Conservation (phyloP, 2,329 filamentous ascomycete species). For the Hypocrella siamensis region DNA sequence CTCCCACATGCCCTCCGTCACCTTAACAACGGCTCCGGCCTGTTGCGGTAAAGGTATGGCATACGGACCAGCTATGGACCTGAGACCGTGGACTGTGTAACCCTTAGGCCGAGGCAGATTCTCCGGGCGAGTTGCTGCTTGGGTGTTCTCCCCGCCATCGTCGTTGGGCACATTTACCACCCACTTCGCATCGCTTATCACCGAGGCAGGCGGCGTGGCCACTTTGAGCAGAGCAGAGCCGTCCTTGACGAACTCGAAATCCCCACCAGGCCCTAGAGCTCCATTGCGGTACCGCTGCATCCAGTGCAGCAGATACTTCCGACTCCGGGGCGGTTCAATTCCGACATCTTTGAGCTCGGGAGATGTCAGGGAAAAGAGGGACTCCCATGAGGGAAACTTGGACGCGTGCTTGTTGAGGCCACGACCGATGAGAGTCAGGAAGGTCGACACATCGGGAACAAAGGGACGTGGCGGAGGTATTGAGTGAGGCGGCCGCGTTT, state of each 20-base stretch:
- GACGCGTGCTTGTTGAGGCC: slow-evolving; percentile 64
- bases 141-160: slow-evolving; percentile 23
- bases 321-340: slow-evolving; percentile 67
- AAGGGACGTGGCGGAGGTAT: slow-evolving; percentile 66
- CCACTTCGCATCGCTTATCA: slow-evolving; percentile 29
- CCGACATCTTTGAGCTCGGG: slow-evolving; percentile 68
- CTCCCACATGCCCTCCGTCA: slow-evolving; percentile 89
- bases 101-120: slow-evolving; percentile 16
- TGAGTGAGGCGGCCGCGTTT: slow-evolving; percentile 19
- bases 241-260: slow-evolving; percentile 54
- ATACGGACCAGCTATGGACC: slow-evolving; percentile 60
- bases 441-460: slow-evolving; percentile 70
- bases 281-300: slow-evolving; percentile 70
- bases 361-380: slow-evolving; percentile 70
- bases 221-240: slow-evolving; percentile 37
- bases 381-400: slow-evolving; percentile 84
- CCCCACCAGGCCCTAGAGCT: slow-evolving; percentile 66
- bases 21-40: slow-evolving; percentile 47
- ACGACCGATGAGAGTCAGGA: slow-evolving; percentile 83
- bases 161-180: slow-evolving; percentile 39
- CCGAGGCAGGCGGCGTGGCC: slow-evolving; percentile 20
- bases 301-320: slow-evolving; percentile 78
- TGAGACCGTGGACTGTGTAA: slow-evolving; percentile 52
- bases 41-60: slow-evolving; percentile 53
- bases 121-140: slow-evolving; percentile 1